These are phyloP conservation scores for Solanum habrochaites DNA, from an alignment of 257 asterid species.

Conservation along the genomic window DNA sequence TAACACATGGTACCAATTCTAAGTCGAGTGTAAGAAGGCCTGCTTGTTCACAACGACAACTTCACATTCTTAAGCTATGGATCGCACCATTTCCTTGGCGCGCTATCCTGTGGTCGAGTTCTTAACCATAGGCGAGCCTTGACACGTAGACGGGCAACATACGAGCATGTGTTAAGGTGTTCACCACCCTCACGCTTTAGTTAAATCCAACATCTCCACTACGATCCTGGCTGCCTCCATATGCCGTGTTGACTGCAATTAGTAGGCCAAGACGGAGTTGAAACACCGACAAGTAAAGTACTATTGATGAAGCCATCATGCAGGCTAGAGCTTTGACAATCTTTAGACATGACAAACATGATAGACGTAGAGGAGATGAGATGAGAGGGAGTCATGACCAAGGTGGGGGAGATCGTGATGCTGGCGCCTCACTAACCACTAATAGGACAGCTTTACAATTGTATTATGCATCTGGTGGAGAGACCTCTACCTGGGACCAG, in stretches of 20 bases:
- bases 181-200: neutral
- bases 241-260: neutral
- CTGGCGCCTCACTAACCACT: too few species aligned
- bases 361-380: neutral
- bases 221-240: too few species aligned
- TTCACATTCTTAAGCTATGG: too few species aligned
- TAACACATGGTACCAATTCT: neutral
- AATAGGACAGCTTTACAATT: too few species aligned
- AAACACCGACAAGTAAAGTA: neutral
- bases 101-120: too few species aligned
- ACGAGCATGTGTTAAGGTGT: neutral
- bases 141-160: too few species aligned
- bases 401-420: neutral
- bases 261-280: neutral
- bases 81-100: too few species aligned
- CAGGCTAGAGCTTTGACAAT: neutral
- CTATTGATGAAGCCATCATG: neutral
- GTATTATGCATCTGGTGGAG: too few species aligned
- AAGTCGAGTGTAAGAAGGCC: neutral
- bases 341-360: neutral
- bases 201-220: too few species aligned
- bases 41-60: neutral
- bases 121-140: too few species aligned
- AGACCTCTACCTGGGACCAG: too few species aligned
- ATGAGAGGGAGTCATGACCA: neutral